A percentile compares a stretch with the other conserved stretches of the same genome.
Conservation (phyloP, 2,329 filamentous ascomycete genomes). For the Davidsoniella australis region DNA sequence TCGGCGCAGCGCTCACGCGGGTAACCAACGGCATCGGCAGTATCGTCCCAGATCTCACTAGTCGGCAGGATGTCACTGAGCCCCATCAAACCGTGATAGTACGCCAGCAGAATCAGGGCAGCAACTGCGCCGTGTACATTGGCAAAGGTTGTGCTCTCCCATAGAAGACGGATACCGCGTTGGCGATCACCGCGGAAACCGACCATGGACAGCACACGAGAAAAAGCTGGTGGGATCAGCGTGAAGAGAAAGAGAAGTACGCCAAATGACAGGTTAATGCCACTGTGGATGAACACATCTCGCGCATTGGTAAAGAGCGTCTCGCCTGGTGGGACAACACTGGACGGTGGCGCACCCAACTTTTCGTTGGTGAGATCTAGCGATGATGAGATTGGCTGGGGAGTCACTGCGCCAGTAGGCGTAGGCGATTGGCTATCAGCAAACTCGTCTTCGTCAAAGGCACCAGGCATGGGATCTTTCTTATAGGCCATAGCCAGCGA, state of each 20-base stretch:
- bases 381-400: too few relatives aligned
- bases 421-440: slow-evolving; percentile 17
- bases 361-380: slow-evolving; percentile 12
- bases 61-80: slow-evolving; percentile 73
- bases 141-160: slow-evolving; percentile 69
- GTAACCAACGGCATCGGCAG: slow-evolving; percentile 49
- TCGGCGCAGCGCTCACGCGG: slow-evolving; percentile 49
- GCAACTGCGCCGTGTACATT: slow-evolving; percentile 91
- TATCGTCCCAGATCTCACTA: slow-evolving; percentile 30
- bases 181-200: slow-evolving; percentile 83
- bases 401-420: slow-evolving; percentile 5
- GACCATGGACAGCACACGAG: slow-evolving; percentile 69
- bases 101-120: slow-evolving; percentile 62
- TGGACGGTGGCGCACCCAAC: background rate
- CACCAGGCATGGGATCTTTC: slow-evolving; percentile 2
- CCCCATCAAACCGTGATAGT: slow-evolving; percentile 75
- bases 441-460: slow-evolving; percentile 20
- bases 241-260: slow-evolving; percentile 75
- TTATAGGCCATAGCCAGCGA: background rate
- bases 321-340: background rate
- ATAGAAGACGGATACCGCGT: slow-evolving; percentile 68
- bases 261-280: slow-evolving; percentile 78
- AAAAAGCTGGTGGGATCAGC: slow-evolving; percentile 80
- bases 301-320: slow-evolving; percentile 39
- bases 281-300: slow-evolving; percentile 79